A percentile compares a stretch with the other conserved stretches of the same genome.
phyloP scores from a whole-genome alignment of 2,329 filamentous ascomycete species.

The Hymenoscyphus scutula region DNA sequence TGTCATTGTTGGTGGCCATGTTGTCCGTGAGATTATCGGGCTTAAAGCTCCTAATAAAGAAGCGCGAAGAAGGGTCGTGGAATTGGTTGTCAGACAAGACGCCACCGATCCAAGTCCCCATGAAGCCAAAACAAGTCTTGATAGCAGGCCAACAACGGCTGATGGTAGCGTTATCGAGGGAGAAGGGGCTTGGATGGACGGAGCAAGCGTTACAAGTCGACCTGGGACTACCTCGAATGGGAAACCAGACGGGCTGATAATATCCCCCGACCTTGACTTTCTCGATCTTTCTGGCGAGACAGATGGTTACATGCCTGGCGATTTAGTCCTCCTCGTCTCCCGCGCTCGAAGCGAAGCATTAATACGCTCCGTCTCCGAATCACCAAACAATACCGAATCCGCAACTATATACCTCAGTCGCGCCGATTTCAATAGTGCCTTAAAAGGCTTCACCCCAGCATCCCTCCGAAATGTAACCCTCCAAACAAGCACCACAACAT shows the following conservation, averaged over 20 bases:
- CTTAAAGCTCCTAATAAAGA: conserved; percentile 93
- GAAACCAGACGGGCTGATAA: conserved; percentile 60
- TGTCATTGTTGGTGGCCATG: conserved; percentile 84
- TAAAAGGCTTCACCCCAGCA: conserved; percentile 91
- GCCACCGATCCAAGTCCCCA: conserved; percentile 42
- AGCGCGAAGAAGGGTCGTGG: conserved; percentile 76
- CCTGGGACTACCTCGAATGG: conserved; percentile 36
- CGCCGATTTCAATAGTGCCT: conserved; percentile 77
- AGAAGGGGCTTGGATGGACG: conserved; percentile 74
- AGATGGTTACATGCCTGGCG: conserved; percentile 97
- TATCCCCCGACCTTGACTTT: conserved; percentile 80
- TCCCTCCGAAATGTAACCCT: conserved; percentile 92
- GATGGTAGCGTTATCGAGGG: conserved; percentile 52
- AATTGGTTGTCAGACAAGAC: conserved; percentile 66
- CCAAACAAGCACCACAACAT: conserved; percentile 89
- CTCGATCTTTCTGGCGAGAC: conserved; percentile 91
- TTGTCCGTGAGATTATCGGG: conserved; percentile 86
- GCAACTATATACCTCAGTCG: conserved; percentile 62
- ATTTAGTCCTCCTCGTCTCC: conserved; percentile 80
- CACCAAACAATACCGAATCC: conserved; percentile 43
- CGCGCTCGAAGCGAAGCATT: conserved; percentile 89
- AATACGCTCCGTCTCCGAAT: conserved; percentile 69
- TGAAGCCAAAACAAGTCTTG: conserved; percentile 41
- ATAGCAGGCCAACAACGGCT: conserved; percentile 53
- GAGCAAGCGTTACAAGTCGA: conserved; percentile 56